A percentile compares a stretch with the other conserved stretches of the same genome.
These are phyloP conservation scores for Cercophora sp. DNA, from an alignment of 495 filamentous ascomycete genomes.

Conservation along the genomic window DNA sequence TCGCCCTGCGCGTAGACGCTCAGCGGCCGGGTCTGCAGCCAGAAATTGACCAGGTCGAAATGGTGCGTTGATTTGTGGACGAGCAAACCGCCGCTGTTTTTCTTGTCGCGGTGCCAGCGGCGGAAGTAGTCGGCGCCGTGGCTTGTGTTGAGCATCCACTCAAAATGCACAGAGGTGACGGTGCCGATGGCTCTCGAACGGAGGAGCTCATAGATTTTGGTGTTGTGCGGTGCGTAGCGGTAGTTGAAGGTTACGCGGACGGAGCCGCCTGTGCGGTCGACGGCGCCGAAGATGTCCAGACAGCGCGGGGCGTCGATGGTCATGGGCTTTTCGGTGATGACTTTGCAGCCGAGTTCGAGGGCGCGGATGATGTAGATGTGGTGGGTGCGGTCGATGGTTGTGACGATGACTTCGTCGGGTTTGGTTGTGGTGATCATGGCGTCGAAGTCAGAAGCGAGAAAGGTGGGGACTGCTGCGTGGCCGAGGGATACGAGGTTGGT, in stretches of 20 bases:
- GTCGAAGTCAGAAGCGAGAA: constrained; percentile 49
- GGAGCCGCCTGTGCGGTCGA: constrained; percentile 30
- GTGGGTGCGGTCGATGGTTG: constrained; percentile 57
- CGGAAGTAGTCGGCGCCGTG: constrained; percentile 61
- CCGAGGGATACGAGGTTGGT: constrained; percentile 27
- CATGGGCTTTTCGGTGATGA: constrained; percentile 60
- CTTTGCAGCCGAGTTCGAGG: constrained; percentile 53
- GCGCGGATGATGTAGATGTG: constrained; percentile 52
- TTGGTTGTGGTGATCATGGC: constrained; percentile 49
- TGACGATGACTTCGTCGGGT: constrained; percentile 55
- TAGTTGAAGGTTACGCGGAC: constrained; percentile 50
- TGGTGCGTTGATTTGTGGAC: constrained; percentile 51
- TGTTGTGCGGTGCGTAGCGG: constrained; percentile 51
- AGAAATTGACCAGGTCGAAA: constrained; percentile 51
- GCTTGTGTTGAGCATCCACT: constrained; percentile 56
- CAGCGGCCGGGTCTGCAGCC: constrained; percentile 41
- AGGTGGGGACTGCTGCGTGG: constrained; percentile 44
- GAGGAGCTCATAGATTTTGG: constrained; percentile 46
- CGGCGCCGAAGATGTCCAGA: constrained; percentile 44
- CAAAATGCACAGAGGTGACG: constrained; percentile 54
- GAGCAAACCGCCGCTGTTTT: constrained; percentile 52
- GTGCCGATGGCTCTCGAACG: constrained; percentile 48
- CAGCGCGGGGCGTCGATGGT: constrained; percentile 51
- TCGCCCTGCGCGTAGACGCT: constrained; percentile 46
- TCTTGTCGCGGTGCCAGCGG: constrained; percentile 57